A percentile compares a stretch with the other conserved stretches of the same genome.
phyloP scores from a whole-genome alignment of 2,329 filamentous ascomycete genomes.

The Colletotrichum brevisporum region DNA sequence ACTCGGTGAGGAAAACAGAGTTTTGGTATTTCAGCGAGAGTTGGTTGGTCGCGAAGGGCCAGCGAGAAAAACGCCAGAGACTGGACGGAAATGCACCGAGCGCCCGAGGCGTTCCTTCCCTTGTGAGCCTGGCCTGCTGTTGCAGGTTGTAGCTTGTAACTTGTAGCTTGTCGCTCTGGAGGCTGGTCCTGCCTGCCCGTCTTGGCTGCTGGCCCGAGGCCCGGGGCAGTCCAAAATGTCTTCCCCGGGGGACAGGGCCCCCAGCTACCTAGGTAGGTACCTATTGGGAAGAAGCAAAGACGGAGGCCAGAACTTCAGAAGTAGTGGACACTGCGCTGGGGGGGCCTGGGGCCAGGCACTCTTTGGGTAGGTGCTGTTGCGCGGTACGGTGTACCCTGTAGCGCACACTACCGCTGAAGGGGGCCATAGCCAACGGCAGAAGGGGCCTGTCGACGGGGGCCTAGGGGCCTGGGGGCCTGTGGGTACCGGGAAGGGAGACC shows the following conservation, averaged over 20 bases:
- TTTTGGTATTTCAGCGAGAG: conserved; percentile 30
- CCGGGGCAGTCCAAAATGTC: conserved; percentile 45
- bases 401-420: too few relatives aligned
- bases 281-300: conserved; percentile 10
- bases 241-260: conserved; percentile 48
- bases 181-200: too few relatives aligned
- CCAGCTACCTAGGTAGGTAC: background rate
- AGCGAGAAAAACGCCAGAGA: conserved; percentile 21
- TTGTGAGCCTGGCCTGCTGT: background rate
- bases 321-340: too few relatives aligned
- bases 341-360: too few relatives aligned
- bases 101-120: conserved; percentile 7
- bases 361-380: too few relatives aligned
- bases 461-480: too few relatives aligned
- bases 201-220: conserved; percentile 22
- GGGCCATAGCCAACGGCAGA: too few relatives aligned
- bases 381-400: too few relatives aligned
- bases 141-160: too few relatives aligned
- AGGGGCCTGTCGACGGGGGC: too few relatives aligned
- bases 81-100: conserved; percentile 36
- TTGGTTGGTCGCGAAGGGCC: background rate
- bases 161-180: too few relatives aligned
- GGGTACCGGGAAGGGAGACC: too few relatives aligned
- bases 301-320: conserved; percentile 3
- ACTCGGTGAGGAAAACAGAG: conserved; percentile 17